phyloP scores from a whole-genome alignment of 2,329 filamentous ascomycete species.

The Colletotrichum sp. region DNA sequence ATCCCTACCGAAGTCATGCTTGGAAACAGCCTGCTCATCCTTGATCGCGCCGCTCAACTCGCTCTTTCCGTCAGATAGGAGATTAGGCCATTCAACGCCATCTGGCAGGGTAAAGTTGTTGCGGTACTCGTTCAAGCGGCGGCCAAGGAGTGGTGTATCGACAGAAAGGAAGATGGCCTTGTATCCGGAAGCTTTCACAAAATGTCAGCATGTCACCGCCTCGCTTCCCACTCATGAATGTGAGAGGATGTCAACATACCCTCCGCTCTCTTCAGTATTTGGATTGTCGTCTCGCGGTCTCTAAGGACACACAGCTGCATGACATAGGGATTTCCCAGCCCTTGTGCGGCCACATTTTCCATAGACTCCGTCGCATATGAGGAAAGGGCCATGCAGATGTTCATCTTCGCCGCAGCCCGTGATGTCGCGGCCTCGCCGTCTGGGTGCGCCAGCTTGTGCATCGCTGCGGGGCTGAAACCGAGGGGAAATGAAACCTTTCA shows the following conservation, averaged over 20 bases:
- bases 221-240: background rate
- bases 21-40: background rate
- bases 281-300: conserved; percentile 45
- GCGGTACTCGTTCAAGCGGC: conserved; percentile 56
- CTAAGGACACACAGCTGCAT: conserved; percentile 61
- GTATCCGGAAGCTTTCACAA: conserved; percentile 30
- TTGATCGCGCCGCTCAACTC: conserved; percentile 13
- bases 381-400: conserved; percentile 48
- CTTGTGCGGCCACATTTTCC: conserved; percentile 48
- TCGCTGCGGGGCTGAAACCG: conserved; percentile 59
- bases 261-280: conserved; percentile 46
- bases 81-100: background rate
- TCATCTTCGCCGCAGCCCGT: conserved; percentile 44
- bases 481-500: conserved; percentile 49
- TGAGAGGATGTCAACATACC: conserved; percentile 29
- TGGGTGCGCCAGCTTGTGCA: conserved; percentile 57
- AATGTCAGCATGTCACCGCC: background rate
- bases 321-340: conserved; percentile 36
- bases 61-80: conserved; percentile 18
- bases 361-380: conserved; percentile 48
- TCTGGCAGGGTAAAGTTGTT: conserved; percentile 46
- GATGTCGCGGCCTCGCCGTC: conserved; percentile 57
- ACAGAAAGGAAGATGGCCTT: conserved; percentile 60
- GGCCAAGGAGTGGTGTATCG: conserved; percentile 58
- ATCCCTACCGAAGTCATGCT: background rate